Conservation (phyloP, 345 rosid species). For the Trapa bicornis region DNA sequence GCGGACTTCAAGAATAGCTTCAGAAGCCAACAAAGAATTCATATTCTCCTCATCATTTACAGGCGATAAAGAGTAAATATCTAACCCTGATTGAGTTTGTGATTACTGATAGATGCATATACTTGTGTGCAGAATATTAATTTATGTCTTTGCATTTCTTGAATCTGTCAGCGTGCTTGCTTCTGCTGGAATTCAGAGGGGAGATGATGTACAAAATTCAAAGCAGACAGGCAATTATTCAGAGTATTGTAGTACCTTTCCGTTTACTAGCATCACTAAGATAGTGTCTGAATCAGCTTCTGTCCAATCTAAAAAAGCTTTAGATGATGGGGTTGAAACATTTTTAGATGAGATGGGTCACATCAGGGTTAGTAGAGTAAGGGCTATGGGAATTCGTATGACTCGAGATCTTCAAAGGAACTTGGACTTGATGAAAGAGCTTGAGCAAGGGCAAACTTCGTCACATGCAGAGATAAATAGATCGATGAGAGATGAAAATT, state of each 20-base stretch:
- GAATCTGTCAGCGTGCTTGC: slow-evolving; percentile 40
- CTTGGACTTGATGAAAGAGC: slow-evolving; percentile 81
- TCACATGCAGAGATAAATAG: slow-evolving; percentile 13
- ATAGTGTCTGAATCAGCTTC: slow-evolving; percentile 19
- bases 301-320: slow-evolving; percentile 23
- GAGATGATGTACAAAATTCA: slow-evolving; percentile 27
- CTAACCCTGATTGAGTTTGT: background rate
- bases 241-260: slow-evolving; percentile 17
- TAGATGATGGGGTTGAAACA: slow-evolving; percentile 60
- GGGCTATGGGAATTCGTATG: slow-evolving; percentile 93
- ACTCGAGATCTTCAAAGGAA: slow-evolving; percentile 94
- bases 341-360: slow-evolving; percentile 76
- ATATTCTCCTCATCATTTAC: slow-evolving; percentile 79
- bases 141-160: slow-evolving; percentile 5
- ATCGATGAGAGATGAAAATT: slow-evolving; percentile 10
- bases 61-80: slow-evolving; percentile 83
- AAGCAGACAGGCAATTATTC: slow-evolving; percentile 16
- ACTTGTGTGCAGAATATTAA: background rate
- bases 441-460: slow-evolving; percentile 27
- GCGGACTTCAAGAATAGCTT: slow-evolving; percentile 81
- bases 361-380: slow-evolving; percentile 52
- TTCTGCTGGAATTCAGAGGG: slow-evolving; percentile 19
- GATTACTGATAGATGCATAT: background rate
- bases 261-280: slow-evolving; percentile 27
- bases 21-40: slow-evolving; percentile 91